Base-by-base conservation (phyloP, 768 basidiomycete species). In the Pisolithus orientalis region DNA sequence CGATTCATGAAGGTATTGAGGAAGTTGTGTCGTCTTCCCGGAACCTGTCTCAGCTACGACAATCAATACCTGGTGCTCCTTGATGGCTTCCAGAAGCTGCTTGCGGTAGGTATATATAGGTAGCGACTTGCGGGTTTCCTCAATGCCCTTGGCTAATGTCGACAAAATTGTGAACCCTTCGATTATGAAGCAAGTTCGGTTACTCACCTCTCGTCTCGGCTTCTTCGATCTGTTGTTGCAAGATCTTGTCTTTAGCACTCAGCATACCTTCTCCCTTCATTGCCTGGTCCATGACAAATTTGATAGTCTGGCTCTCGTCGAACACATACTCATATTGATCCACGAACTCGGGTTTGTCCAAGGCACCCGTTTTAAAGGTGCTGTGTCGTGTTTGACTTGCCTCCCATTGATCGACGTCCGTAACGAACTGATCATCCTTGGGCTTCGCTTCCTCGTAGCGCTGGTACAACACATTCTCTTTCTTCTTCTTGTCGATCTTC, bases 41-140 rank as follows among this genome's bases (percentile, higher is more conserved):
- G 96, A 98, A 24, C 96, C 96, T 0, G 96, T 98, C 71, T 99
- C 96, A 10, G 95, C 96, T 47, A 96, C 94, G 45, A 99, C 93
- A 52, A 99, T 94, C 58, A 99, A 82, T 17, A 98, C 89, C 62
- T 97, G 96, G 63, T 96, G 88, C 34, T 93, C 82, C 40, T 82
- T 81, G 54, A 99, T 86, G 0, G 96, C 96, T 21, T 84, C 80
- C 8, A 99, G 83, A 21, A 98, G 82, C 51, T 92, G 77, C 43
- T 95, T 85, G 47, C 94, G 89, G 72, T 85, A 95, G 11, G 80
- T 74, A 62, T 88, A 97, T 52, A 98, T 94, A 2, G 96, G 96
- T 21, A 99, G 75, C 3, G 85, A 90, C 65, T 96, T 94, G 50
- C 96, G 85, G 0, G 90, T 92, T 57, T 96, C 90, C 40, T 97